Conservation (phyloP, 306 rosid species). For the Gastrolobium bilobum region DNA sequence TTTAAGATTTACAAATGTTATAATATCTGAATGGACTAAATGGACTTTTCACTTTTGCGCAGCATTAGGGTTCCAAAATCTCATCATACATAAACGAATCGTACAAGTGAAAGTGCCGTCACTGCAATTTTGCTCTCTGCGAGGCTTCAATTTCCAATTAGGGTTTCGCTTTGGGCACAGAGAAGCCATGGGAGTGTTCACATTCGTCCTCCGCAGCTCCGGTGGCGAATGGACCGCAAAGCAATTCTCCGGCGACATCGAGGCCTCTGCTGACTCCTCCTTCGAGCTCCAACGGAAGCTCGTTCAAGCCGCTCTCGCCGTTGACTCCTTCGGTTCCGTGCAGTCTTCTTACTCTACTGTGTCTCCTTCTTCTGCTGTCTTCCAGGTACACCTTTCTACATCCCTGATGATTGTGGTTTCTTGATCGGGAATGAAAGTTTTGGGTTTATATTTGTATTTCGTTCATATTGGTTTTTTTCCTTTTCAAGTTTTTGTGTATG, state of each 20-base stretch:
- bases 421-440: not conserved
- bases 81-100: conserved; percentile 41
- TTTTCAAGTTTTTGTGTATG: not conserved
- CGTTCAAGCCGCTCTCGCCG: conserved; percentile 70
- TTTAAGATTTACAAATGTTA: too few species aligned
- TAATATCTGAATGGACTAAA: conserved; percentile 26
- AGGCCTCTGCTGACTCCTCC: conserved; percentile 70
- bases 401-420: not conserved
- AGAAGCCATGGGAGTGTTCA: conserved; percentile 81
- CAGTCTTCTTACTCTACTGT: conserved; percentile 81
- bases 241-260: conserved; percentile 76
- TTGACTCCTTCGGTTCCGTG: conserved; percentile 77
- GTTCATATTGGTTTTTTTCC: not conserved
- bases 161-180: conserved; percentile 37
- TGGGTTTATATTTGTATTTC: not conserved
- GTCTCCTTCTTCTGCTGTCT: conserved; percentile 76
- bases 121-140: conserved; percentile 30
- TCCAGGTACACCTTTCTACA: conserved; percentile 61
- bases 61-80: conserved; percentile 53
- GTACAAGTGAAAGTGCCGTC: not conserved
- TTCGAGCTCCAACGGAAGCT: conserved; percentile 84
- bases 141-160: conserved; percentile 13
- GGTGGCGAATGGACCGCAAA: conserved; percentile 83
- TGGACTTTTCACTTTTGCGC: conserved; percentile 28
- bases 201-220: conserved; percentile 70